phyloP scores from a whole-genome alignment of 2,329 filamentous ascomycete genomes.

The Nannizzia gypsea region DNA sequence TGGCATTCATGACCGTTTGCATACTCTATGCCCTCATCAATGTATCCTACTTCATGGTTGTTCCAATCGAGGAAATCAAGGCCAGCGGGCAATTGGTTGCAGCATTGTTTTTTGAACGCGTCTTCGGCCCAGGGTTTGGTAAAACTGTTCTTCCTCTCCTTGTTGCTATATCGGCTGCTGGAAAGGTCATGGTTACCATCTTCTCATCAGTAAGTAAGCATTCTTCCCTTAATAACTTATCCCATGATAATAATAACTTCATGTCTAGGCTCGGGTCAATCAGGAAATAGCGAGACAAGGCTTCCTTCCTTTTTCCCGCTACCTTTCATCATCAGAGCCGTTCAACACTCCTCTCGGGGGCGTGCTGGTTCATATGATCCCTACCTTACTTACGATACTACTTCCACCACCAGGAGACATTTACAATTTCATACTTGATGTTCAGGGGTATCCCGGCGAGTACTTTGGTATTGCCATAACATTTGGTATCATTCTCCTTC shows the following conservation, averaged over 20 bases:
- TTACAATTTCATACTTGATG: slow-evolving; percentile 62
- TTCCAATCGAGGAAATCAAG: slow-evolving; percentile 56
- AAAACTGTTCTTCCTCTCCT: slow-evolving; percentile 48
- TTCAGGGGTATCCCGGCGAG: slow-evolving; percentile 57
- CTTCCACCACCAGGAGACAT: slow-evolving; percentile 54
- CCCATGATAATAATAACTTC: too few species aligned
- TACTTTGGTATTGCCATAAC: slow-evolving; percentile 48
- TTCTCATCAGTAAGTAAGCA: slow-evolving; percentile 51
- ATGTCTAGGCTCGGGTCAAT: slow-evolving; percentile 52
- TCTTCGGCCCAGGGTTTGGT: slow-evolving; percentile 50
- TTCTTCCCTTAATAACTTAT: neutral
- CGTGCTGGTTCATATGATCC: slow-evolving; percentile 56
- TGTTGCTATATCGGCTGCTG: slow-evolving; percentile 55
- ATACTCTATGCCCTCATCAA: slow-evolving; percentile 57
- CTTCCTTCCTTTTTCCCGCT: slow-evolving; percentile 51
- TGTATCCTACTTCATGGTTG: slow-evolving; percentile 51
- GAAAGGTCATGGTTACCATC: slow-evolving; percentile 62
- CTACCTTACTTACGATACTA: slow-evolving; percentile 54
- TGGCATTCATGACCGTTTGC: slow-evolving; percentile 50
- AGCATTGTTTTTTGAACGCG: slow-evolving; percentile 53
- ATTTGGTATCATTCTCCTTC: slow-evolving; percentile 49
- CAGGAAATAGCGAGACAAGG: slow-evolving; percentile 63
- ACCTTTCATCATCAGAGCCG: slow-evolving; percentile 53
- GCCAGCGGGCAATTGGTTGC: slow-evolving; percentile 56
- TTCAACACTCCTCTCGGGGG: slow-evolving; percentile 58